Evolutionary conservation across 202 grass and related monocot genomes (phyloP).

Genomic region (Zoysia matrella): DNA sequence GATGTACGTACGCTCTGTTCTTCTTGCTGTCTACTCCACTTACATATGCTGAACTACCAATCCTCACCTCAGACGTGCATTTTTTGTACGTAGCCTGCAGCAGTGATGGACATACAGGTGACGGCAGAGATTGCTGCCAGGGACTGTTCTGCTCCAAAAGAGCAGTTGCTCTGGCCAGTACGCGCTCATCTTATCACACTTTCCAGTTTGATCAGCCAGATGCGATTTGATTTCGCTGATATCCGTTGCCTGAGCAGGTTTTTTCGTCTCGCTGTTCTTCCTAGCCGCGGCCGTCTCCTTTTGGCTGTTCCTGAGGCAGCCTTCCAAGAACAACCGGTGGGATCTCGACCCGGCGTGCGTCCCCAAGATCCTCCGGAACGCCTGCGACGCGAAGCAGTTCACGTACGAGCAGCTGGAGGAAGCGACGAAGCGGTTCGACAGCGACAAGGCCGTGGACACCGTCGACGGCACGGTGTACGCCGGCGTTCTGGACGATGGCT

Average conservation of each 20-base stretch:
- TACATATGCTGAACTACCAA: background rate
- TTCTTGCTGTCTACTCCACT: background rate
- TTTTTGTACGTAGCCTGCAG: constrained; percentile 51
- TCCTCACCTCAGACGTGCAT: background rate
- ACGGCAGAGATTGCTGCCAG: constrained; percentile 51
- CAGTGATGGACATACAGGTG: background rate
- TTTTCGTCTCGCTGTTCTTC: constrained; percentile 74
- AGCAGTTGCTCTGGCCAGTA: constrained; percentile 67
- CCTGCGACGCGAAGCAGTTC: constrained; percentile 66
- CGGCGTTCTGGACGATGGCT: constrained; percentile 71
- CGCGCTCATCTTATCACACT: background rate
- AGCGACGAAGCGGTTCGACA: constrained; percentile 66
- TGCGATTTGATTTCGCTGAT: background rate
- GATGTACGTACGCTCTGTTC: constrained; percentile 12
- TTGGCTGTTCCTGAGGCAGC: constrained; percentile 80
- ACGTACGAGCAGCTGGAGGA: constrained; percentile 85
- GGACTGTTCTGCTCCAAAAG: constrained; percentile 79
- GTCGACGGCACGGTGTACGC: constrained; percentile 57
- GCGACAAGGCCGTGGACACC: constrained; percentile 51
- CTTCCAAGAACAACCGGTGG: constrained; percentile 58
- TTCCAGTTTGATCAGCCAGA: background rate
- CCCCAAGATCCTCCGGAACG: constrained; percentile 75
- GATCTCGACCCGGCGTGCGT: constrained; percentile 77
- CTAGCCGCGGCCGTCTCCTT: constrained; percentile 60
- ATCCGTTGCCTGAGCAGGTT: constrained; percentile 38